These are phyloP conservation scores for Calycina marina DNA, from an alignment of 2,329 filamentous ascomycete genomes.

Conservation along the genomic window DNA sequence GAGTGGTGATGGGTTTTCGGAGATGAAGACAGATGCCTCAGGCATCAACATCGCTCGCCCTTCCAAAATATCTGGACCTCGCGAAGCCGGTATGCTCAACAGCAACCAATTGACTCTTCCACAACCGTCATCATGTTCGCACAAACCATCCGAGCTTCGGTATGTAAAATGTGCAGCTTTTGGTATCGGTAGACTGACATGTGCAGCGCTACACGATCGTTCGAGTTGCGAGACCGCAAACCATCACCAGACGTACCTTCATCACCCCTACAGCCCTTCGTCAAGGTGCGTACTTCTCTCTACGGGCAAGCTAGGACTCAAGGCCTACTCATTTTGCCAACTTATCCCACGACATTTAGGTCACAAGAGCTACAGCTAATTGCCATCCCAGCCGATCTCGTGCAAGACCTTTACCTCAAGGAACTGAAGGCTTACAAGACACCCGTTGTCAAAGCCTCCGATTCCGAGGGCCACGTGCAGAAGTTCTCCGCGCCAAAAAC, in stretches of 20 bases:
- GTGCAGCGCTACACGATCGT: conserved; percentile 23
- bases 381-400: conserved; percentile 62
- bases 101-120: conserved; percentile 6
- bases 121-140: conserved; percentile 20
- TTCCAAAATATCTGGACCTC: background rate
- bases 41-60: background rate
- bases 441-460: conserved; percentile 65
- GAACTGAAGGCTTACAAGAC: conserved; percentile 95
- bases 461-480: conserved; percentile 82
- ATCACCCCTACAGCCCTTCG: conserved; percentile 23
- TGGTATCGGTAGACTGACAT: conserved; percentile 10
- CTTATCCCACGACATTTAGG: too few relatives aligned
- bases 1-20: too few relatives aligned
- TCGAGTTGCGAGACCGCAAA: conserved; percentile 21
- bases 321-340: background rate
- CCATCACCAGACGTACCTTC: conserved; percentile 21
- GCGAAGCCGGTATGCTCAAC: background rate
- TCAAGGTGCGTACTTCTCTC: conserved; percentile 18
- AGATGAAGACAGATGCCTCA: too few relatives aligned
- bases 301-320: too few relatives aligned
- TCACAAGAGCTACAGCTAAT: conserved; percentile 11
- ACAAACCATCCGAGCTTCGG: conserved; percentile 23
- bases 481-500: conserved; percentile 69
- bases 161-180: too few relatives aligned
- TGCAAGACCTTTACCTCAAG: conserved; percentile 94